Evolutionary conservation across 768 basidiomycete species (phyloP).

Genomic region (Russula brevipes): DNA sequence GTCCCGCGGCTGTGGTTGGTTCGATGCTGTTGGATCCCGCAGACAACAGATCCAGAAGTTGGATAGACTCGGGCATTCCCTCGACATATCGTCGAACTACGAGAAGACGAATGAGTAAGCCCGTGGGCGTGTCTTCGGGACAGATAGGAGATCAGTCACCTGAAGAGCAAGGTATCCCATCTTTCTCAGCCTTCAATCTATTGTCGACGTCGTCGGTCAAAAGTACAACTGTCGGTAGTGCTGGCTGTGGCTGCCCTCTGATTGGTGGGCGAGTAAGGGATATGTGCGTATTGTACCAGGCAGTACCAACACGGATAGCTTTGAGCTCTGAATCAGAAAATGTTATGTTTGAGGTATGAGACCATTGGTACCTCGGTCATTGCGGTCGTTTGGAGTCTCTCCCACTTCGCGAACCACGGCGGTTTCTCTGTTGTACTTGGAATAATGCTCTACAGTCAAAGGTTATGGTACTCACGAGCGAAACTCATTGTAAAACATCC

Average conservation of each 20-base stretch:
- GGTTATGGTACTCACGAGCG: conserved; percentile 51
- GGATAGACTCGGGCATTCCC: conserved; percentile 55
- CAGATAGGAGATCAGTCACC: conserved; percentile 38
- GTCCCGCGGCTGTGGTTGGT: conserved; percentile 48
- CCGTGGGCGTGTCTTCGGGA: background rate
- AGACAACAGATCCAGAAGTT: conserved; percentile 79
- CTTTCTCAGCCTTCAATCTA: conserved; percentile 62
- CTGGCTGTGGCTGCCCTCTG: conserved; percentile 43
- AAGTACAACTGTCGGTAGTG: conserved; percentile 62
- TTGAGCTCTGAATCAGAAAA: conserved; percentile 2
- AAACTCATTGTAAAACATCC: conserved; percentile 86
- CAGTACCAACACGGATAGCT: conserved; percentile 85
- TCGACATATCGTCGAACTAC: conserved; percentile 79
- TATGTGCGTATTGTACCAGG: conserved; percentile 84
- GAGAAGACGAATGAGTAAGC: background rate
- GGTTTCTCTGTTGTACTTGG: conserved; percentile 53
- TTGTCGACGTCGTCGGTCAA: conserved; percentile 90
- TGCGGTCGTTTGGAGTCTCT: conserved; percentile 88
- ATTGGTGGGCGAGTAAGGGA: conserved; percentile 45
- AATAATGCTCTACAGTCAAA: background rate
- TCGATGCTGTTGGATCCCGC: conserved; percentile 60
- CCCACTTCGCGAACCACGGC: conserved; percentile 70
- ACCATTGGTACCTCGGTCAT: conserved; percentile 69
- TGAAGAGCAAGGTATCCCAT: conserved; percentile 57
- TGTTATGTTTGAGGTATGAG: background rate